These are phyloP conservation scores for Ogataea hybrid DNA, from an alignment of 1,139 yeast genomes.

Conservation along the genomic window DNA sequence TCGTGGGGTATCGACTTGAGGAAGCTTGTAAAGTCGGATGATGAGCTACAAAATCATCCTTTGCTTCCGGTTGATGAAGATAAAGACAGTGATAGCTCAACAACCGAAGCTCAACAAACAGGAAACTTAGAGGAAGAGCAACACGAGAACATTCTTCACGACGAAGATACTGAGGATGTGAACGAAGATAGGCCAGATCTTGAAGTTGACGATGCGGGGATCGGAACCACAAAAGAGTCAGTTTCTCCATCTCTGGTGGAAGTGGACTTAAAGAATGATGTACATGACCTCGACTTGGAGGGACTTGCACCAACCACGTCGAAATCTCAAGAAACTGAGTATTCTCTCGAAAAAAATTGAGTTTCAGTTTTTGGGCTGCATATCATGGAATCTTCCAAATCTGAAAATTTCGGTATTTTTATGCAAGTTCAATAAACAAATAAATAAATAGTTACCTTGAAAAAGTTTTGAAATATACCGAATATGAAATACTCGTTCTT, in stretches of 20 bases:
- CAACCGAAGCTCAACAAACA: neutral
- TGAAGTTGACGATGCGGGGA: neutral
- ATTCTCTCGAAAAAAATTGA: neutral
- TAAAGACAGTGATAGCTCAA: neutral
- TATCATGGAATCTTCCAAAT: slow-evolving; percentile 2
- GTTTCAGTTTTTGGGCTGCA: neutral
- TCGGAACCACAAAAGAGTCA: neutral
- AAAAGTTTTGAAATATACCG: neutral
- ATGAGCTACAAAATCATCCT: too few species aligned
- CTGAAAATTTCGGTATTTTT: neutral
- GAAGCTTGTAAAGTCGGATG: neutral
- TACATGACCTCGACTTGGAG: neutral
- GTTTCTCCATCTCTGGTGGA: too few species aligned
- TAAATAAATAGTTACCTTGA: neutral
- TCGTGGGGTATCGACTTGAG: slow-evolving; percentile 36
- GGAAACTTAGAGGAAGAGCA: neutral
- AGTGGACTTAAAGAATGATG: too few species aligned
- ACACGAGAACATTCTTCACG: neutral
- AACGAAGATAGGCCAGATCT: neutral
- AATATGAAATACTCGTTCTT: slow-evolving; percentile 11
- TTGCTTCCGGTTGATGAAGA: too few species aligned
- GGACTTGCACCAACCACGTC: neutral
- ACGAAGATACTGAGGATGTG: neutral
- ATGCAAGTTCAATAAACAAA: neutral
- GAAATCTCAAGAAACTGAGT: neutral